Percentiles rank a stretch among this genome's conserved stretches.
phyloP scores from a whole-genome alignment of 2,329 filamentous ascomycete species.

The Stagonosporopsis vannaccii region DNA sequence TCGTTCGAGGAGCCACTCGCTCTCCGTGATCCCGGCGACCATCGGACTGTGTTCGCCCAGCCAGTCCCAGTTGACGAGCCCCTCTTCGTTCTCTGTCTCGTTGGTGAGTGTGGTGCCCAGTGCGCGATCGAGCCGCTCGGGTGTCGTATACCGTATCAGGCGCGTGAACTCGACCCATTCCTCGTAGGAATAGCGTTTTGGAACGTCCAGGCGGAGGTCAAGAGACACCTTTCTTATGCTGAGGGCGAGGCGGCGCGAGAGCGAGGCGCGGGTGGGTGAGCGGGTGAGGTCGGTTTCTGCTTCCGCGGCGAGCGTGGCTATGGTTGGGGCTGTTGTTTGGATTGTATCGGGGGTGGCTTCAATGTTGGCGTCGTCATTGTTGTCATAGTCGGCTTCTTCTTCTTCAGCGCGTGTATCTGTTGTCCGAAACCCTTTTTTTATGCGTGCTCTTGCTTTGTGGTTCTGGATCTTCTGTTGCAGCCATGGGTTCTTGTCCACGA shows the following conservation, averaged over 20 bases:
- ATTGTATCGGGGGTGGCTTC: constrained; percentile 19
- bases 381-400: constrained; percentile 18
- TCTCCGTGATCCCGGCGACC: constrained; percentile 67
- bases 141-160: constrained; percentile 67
- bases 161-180: constrained; percentile 87
- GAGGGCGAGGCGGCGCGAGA: constrained; percentile 69
- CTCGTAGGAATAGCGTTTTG: constrained; percentile 76
- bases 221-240: constrained; percentile 73
- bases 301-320: constrained; percentile 22
- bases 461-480: constrained; percentile 48
- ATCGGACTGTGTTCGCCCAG: constrained; percentile 73
- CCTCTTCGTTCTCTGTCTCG: constrained; percentile 60
- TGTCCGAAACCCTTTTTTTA: constrained; percentile 57
- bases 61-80: constrained; percentile 74
- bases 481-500: constrained; percentile 58
- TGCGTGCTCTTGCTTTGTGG: constrained; percentile 45
- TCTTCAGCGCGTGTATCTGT: constrained; percentile 31
- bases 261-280: constrained; percentile 54
- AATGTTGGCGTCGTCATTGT: not conserved
- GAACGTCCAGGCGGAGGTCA: constrained; percentile 65
- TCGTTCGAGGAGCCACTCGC: constrained; percentile 71
- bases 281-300: constrained; percentile 15
- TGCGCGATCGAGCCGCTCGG: constrained; percentile 20
- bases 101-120: constrained; percentile 4
- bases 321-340: constrained; percentile 13